Conservation (phyloP, 2,329 filamentous ascomycete genomes). For the Myriosclerotinia curreyana region DNA sequence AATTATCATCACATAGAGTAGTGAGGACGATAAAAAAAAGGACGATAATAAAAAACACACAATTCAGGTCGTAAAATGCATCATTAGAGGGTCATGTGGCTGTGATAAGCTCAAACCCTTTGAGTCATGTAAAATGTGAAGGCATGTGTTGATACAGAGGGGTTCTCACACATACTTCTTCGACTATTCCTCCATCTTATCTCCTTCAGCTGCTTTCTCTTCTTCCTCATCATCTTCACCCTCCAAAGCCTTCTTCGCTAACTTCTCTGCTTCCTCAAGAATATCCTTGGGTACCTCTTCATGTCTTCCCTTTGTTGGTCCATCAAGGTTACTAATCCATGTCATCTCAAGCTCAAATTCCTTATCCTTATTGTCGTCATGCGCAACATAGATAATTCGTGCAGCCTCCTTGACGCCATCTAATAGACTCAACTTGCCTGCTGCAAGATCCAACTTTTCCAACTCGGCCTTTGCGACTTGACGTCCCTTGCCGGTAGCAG, state of each 20-base stretch:
- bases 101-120: constrained; percentile 15
- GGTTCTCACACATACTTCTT: constrained; percentile 27
- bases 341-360: constrained; percentile 99
- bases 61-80: constrained; percentile 12
- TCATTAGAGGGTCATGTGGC: constrained; percentile 23
- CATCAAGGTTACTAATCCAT: constrained; percentile 83
- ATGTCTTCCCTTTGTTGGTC: constrained; percentile 89
- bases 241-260: constrained; percentile 87
- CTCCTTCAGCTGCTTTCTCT: constrained; percentile 57
- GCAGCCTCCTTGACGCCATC: constrained; percentile 96
- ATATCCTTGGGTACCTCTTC: constrained; percentile 90
- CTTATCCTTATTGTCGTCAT: constrained; percentile 99
- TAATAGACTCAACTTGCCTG: constrained; percentile 71
- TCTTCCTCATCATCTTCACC: constrained; percentile 82
- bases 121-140: constrained; percentile 19
- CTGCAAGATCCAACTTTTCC: constrained; percentile 89
- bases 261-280: constrained; percentile 84
- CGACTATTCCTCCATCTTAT: constrained; percentile 86
- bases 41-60: not conserved
- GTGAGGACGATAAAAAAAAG: not conserved
- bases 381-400: constrained; percentile 92
- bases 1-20: not conserved
- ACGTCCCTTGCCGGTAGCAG: constrained; percentile 92
- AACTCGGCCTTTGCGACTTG: constrained; percentile 97
- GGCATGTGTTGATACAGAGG: constrained; percentile 38